phyloP scores from a whole-genome alignment of 306 rosid species.

The Ormosia semicastrata region DNA sequence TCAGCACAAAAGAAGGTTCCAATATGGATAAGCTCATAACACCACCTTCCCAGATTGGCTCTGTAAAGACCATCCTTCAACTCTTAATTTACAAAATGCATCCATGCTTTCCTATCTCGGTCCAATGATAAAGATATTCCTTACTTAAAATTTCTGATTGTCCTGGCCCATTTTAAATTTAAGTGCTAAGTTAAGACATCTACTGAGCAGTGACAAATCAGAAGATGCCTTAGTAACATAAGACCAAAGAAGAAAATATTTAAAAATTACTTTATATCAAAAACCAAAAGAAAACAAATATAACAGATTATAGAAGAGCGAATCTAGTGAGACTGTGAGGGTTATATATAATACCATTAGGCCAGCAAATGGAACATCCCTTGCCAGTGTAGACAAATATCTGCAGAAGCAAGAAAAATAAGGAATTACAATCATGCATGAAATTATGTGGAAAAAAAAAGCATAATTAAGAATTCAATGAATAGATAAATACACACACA shows the following conservation, averaged over 20 bases:
- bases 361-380: conserved; percentile 96
- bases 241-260: not conserved
- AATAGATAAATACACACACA: not conserved
- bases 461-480: not conserved
- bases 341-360: conserved; percentile 59
- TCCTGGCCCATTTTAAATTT: conserved; percentile 1
- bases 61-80: not conserved
- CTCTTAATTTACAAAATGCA: not conserved
- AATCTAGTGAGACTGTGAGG: not conserved
- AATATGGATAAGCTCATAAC: not conserved
- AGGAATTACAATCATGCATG: conserved; percentile 9
- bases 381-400: conserved; percentile 80
- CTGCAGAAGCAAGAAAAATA: conserved; percentile 48
- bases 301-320: not conserved
- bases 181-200: not conserved
- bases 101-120: not conserved
- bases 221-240: not conserved
- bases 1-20: not conserved
- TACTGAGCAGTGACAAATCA: not conserved
- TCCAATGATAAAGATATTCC: not conserved
- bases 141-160: not conserved
- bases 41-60: not conserved
- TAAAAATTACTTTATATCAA: not conserved
- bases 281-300: not conserved
- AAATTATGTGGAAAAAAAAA: conserved; percentile 1